A percentile compares a stretch with the other conserved stretches of the same genome.
phyloP scores from a whole-genome alignment of 169 alveolate genomes.

The Plasmodium ovale region DNA sequence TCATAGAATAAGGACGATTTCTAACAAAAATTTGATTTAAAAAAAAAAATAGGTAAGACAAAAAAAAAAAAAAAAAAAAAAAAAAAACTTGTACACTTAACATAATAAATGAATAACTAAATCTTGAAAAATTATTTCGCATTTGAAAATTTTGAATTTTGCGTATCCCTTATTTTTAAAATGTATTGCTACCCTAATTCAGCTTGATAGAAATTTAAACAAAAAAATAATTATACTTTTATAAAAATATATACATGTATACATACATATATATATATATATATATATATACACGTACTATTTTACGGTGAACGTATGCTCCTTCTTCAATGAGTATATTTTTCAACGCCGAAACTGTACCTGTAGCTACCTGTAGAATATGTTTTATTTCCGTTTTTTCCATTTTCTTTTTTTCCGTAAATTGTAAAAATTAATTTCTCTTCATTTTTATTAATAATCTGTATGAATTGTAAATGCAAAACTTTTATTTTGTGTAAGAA shows the following conservation, averaged over 20 bases:
- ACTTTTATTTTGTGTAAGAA: neutral
- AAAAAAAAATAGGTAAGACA: too few species aligned
- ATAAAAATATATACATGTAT: neutral
- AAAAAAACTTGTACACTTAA: too few species aligned
- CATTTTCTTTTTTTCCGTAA: neutral
- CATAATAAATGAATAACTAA: too few species aligned
- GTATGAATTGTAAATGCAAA: neutral
- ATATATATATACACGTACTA: neutral
- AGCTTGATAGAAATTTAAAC: too few species aligned
- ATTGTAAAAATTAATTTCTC: neutral
- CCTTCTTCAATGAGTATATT: conserved; percentile 2
- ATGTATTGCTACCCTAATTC: too few species aligned
- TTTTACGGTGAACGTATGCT: neutral
- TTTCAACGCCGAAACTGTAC: conserved; percentile 23
- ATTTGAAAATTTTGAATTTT: too few species aligned
- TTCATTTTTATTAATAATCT: neutral
- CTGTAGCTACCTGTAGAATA: neutral
- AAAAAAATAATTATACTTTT: too few species aligned
- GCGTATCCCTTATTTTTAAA: too few species aligned
- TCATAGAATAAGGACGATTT: too few species aligned
- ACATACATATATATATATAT: neutral
- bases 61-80: too few species aligned
- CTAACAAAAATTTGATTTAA: too few species aligned
- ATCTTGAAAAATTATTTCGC: too few species aligned
- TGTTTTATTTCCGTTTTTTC: neutral